phyloP scores from a whole-genome alignment of 192 early-diverging fungal genomes.

The Backusella australiensis region DNA sequence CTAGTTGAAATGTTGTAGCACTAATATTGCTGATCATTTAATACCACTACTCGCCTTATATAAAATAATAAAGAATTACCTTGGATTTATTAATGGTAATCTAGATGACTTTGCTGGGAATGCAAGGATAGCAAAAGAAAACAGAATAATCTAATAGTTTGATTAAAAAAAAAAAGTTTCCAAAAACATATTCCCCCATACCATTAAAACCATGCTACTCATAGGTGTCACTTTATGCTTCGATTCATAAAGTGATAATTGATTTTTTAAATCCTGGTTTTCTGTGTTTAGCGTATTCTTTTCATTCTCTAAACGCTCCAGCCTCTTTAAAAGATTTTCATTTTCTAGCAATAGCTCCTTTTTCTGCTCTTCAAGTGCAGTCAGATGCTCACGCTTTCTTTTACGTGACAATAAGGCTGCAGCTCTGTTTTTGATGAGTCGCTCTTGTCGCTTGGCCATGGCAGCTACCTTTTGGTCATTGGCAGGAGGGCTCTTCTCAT shows the following conservation, averaged over 20 bases:
- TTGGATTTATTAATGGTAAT: not conserved
- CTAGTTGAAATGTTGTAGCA: not conserved
- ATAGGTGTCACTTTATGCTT: conserved; percentile 34
- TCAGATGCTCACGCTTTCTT: conserved; percentile 86
- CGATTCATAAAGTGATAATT: conserved; percentile 31
- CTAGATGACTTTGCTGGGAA: conserved; percentile 51
- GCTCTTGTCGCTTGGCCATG: conserved; percentile 77
- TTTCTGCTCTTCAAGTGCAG: conserved; percentile 43
- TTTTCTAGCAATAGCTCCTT: not conserved
- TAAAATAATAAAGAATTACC: not conserved
- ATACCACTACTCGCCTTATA: not conserved
- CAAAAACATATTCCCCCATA: conserved; percentile 6
- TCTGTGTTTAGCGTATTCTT: conserved; percentile 48
- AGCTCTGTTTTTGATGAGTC: conserved; percentile 93
- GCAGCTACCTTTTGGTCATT: conserved; percentile 24
- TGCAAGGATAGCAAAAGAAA: conserved; percentile 78
- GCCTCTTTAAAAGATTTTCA: not conserved
- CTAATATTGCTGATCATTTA: not conserved
- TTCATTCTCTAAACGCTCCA: conserved; percentile 41
- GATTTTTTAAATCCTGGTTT: conserved; percentile 59
- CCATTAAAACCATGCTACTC: conserved; percentile 58
- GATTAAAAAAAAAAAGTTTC: not conserved
- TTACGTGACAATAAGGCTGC: conserved; percentile 85
- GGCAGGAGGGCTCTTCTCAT: not conserved
- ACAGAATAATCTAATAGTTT: conserved; percentile 56